Base-by-base conservation (phyloP, 2,329 filamentous ascomycete species). In the Cladosporium phlei region DNA sequence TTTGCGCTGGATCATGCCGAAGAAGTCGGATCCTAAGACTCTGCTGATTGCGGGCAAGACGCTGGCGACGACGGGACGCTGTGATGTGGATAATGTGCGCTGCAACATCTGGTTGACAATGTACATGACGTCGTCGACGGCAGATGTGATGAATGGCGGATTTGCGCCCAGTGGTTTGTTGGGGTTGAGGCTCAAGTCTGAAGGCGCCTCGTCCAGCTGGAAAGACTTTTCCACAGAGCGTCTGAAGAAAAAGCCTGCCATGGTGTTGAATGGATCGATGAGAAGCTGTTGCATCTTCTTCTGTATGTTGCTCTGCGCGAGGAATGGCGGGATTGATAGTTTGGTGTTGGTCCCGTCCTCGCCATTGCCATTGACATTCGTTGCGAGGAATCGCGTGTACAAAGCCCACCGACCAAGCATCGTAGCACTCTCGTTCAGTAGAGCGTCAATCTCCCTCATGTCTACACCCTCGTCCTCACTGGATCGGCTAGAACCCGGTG, bases 61-160 rank as follows among this genome's bases (percentile, higher is more conserved):
- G 47, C 80, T 86, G 32, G 80, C 80, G 17, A 95, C 78, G 3
- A 95, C 82, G 14, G 83, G 77, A 55, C 83, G 76, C 63, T 96
- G 90, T 2, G 86, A 88, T 0, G 94, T 97, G 0, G 87, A 85
- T 17, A 97, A 74, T 0, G 88, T 86, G 54, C 91, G 84, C 54
- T 94, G 85, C 6, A 97, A 75, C 25, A 97, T 86, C 40, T 91
- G 85, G 63, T 94, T 95, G 63, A 95, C 87, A 58, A 98, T 96
- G 68, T 97, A 98, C 91, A 98, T 97, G 61, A 97, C 89, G 69
- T 96, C 93, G 70, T 98, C 93, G 7, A 98, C 90, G 0, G 91
- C 90, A 2, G 90, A 89, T 33, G 93, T 91, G 59, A 98, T 95
- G 61, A 88, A 94, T 1, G 93, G 93, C 2, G 88, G 79, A 57